A percentile compares a stretch with the other conserved stretches of the same genome.
phyloP scores from a whole-genome alignment of 495 filamentous ascomycete species.

The Peziza echinospora region DNA sequence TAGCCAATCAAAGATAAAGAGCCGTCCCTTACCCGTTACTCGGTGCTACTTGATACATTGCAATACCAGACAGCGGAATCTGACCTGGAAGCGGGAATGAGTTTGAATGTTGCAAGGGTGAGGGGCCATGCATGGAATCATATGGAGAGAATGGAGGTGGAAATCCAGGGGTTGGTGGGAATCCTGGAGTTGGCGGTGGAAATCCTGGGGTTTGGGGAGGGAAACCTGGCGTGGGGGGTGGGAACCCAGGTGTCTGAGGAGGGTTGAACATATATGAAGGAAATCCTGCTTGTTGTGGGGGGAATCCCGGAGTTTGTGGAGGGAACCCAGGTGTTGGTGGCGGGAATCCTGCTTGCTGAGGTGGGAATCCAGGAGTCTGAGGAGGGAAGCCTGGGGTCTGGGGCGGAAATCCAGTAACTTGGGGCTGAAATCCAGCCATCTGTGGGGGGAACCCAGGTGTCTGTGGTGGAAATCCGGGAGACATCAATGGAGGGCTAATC shows the following conservation, averaged over 20 bases:
- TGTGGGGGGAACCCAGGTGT: conserved; percentile 33
- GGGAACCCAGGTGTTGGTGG: conserved; percentile 8
- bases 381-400: conserved; percentile 2
- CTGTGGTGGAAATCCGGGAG: not conserved
- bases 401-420: not conserved
- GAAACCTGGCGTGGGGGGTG: too few relatives aligned
- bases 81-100: conserved; percentile 57
- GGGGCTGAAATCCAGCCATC: conserved; percentile 1
- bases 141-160: too few relatives aligned
- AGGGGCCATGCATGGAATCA: too few relatives aligned
- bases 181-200: conserved; percentile 28
- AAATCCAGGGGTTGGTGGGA: conserved; percentile 26
- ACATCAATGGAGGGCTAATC: not conserved
- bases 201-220: conserved; percentile 53
- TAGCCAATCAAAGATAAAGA: too few relatives aligned
- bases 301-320: conserved; percentile 46
- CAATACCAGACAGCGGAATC: conserved; percentile 66
- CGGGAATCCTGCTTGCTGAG: too few relatives aligned
- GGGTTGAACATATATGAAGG: too few relatives aligned
- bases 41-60: conserved; percentile 76
- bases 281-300: conserved; percentile 12
- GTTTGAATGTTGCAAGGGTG: conserved; percentile 11
- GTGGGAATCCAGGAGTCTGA: conserved; percentile 18
- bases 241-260: conserved; percentile 29
- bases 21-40: too few relatives aligned